A percentile compares a stretch with the other conserved stretches of the same genome.
phyloP scores from a whole-genome alignment of 768 basidiomycete genomes.

The Clitopilus hobsonii region DNA sequence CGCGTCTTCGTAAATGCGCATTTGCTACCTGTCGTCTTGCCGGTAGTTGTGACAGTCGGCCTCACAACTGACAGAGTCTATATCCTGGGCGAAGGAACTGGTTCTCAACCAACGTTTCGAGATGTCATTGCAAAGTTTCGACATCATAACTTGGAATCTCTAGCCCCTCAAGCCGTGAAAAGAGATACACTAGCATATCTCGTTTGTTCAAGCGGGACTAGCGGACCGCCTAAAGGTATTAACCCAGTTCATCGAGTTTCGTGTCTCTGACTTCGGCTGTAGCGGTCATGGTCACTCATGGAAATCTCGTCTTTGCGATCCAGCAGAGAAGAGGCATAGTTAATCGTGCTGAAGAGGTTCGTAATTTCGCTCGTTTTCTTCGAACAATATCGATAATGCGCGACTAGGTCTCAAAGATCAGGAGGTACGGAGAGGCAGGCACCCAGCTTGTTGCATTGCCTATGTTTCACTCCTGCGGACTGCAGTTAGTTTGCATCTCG shows the following conservation, averaged over 20 bases:
- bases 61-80: conserved; percentile 41
- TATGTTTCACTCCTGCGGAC: conserved; percentile 62
- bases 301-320: conserved; percentile 49
- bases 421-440: no score
- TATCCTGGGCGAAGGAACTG: conserved; percentile 41
- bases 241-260: not conserved
- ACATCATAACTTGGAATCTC: conserved; percentile 28
- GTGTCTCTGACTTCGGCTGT: not conserved
- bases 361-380: conserved; percentile 13
- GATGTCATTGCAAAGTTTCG: conserved; percentile 38
- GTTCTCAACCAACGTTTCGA: conserved; percentile 31
- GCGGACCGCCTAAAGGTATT: conserved; percentile 65
- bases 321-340: conserved; percentile 28
- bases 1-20: conserved; percentile 31
- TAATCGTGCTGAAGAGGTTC: conserved; percentile 24
- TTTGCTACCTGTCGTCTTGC: conserved; percentile 21
- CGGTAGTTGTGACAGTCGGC: conserved; percentile 27
- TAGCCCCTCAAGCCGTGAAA: conserved; percentile 38
- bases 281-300: conserved; percentile 76
- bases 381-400: no score
- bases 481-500: conserved; percentile 49
- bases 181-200: conserved; percentile 63
- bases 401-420: no score
- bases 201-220: conserved; percentile 76
- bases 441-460: conserved; percentile 67